Conservation (phyloP, 2,329 filamentous ascomycete genomes). For the Fusarium hainanense region DNA sequence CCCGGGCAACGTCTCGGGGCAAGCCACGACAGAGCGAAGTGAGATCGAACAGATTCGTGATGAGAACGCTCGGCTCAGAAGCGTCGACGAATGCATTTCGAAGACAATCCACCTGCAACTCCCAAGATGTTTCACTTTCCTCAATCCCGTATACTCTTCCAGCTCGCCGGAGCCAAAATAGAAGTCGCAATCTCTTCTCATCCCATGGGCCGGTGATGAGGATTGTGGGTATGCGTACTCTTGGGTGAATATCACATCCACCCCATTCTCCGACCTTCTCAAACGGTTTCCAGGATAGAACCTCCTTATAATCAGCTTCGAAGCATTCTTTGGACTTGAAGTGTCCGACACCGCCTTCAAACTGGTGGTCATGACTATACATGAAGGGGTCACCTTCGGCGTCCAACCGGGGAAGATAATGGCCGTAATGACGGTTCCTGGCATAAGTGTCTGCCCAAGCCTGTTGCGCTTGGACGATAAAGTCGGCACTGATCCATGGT, state of each 20-base stretch:
- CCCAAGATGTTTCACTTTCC: constrained; percentile 53
- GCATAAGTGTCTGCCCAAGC: constrained; percentile 58
- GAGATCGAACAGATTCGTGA: constrained; percentile 49
- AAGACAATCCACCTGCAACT: constrained; percentile 53
- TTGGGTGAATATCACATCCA: constrained; percentile 53
- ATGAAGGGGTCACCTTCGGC: constrained; percentile 13
- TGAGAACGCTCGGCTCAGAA: constrained; percentile 45
- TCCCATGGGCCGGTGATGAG: constrained; percentile 58
- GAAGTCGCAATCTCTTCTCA: constrained; percentile 52
- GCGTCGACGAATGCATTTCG: constrained; percentile 50
- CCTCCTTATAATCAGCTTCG: constrained; percentile 51
- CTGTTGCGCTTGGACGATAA: constrained; percentile 61
- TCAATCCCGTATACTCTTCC: constrained; percentile 49
- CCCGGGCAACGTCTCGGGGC: constrained; percentile 47
- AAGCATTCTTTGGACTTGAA: constrained; percentile 53
- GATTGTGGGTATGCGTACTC: constrained; percentile 53
- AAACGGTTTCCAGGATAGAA: constrained; percentile 41
- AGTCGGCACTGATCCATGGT: constrained; percentile 58
- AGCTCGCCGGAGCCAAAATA: constrained; percentile 60
- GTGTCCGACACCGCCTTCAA: constrained; percentile 41
- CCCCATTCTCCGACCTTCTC: constrained; percentile 37
- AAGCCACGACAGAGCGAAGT: constrained; percentile 45
- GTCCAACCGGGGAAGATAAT: constrained; percentile 44
- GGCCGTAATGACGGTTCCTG: constrained; percentile 49
- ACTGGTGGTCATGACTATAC: constrained; percentile 30